A percentile compares a stretch with the other conserved stretches of the same genome.
These are phyloP conservation scores for Saccharomyces hybrid DNA, from an alignment of 1,139 yeast genomes.

Conservation along the genomic window DNA sequence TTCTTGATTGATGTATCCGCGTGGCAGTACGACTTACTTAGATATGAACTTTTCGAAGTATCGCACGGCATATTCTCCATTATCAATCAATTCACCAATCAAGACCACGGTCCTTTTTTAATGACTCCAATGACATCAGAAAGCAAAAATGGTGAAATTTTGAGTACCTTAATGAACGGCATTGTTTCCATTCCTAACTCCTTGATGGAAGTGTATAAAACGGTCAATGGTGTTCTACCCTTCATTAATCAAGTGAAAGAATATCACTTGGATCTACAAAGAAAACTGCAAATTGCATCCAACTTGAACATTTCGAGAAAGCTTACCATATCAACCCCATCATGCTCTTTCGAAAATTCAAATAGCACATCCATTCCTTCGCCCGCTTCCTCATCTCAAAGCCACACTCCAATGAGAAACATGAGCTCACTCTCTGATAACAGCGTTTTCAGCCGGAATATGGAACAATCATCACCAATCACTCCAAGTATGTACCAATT, in stretches of 20 bases:
- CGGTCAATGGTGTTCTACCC: conserved; percentile 21
- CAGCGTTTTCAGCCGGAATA: conserved; percentile 22
- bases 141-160: conserved; percentile 21
- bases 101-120: conserved; percentile 30
- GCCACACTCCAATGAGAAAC: conserved; percentile 29
- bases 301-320: conserved; percentile 23
- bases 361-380: conserved; percentile 16
- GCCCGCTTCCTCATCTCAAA: conserved; percentile 21
- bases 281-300: conserved; percentile 24
- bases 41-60: conserved; percentile 28
- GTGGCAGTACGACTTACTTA: conserved; percentile 28
- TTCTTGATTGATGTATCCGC: conserved; percentile 29
- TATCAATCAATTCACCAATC: conserved; percentile 27
- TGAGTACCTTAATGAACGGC: conserved; percentile 24
- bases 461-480: conserved; percentile 23
- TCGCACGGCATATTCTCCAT: conserved; percentile 29
- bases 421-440: conserved; percentile 23
- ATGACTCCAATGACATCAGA: conserved; percentile 26
- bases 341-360: conserved; percentile 4
- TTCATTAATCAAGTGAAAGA: conserved; percentile 23
- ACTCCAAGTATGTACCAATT: conserved; percentile 26
- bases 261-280: conserved; percentile 22
- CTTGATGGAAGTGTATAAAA: conserved; percentile 24
- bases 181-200: conserved; percentile 23
- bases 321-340: conserved; percentile 8